phyloP scores from a whole-genome alignment of 2,329 filamentous ascomycete genomes.

The Monosporascus sp. region DNA sequence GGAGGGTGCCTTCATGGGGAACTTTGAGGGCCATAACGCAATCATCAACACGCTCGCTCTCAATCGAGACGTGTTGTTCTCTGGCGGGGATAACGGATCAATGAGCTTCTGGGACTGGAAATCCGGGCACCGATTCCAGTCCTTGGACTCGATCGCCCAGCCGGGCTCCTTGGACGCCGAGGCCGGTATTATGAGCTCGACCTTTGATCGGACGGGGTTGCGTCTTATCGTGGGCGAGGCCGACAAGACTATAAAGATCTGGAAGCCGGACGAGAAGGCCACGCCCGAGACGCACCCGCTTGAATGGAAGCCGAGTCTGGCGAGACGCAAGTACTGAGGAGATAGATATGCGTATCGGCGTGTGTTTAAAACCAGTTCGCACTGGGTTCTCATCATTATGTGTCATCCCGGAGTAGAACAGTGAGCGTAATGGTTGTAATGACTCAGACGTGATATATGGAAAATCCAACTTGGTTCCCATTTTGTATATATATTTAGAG shows the following conservation, averaged over 20 bases:
- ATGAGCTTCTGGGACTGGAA: constrained; percentile 99
- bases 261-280: constrained; percentile 88
- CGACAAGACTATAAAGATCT: constrained; percentile 98
- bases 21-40: constrained; percentile 92
- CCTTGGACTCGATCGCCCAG: constrained; percentile 84
- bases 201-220: constrained; percentile 83
- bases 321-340: constrained; percentile 65
- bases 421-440: too few species aligned
- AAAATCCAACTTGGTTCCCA: background rate
- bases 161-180: constrained; percentile 92
- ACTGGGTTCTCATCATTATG: too few species aligned
- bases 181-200: constrained; percentile 89
- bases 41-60: constrained; percentile 93
- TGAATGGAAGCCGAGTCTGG: constrained; percentile 82
- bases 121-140: constrained; percentile 86
- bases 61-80: constrained; percentile 92
- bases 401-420: too few species aligned
- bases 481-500: constrained; percentile 20
- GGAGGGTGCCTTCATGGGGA: constrained; percentile 97
- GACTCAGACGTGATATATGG: too few species aligned
- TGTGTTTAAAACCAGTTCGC: too few species aligned
- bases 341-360: background rate
- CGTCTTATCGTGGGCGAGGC: constrained; percentile 90
- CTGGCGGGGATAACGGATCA: constrained; percentile 90
- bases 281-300: constrained; percentile 88